These are phyloP conservation scores for Flaveria floridana DNA, from an alignment of 140 eudicot species.

Conservation along the genomic window DNA sequence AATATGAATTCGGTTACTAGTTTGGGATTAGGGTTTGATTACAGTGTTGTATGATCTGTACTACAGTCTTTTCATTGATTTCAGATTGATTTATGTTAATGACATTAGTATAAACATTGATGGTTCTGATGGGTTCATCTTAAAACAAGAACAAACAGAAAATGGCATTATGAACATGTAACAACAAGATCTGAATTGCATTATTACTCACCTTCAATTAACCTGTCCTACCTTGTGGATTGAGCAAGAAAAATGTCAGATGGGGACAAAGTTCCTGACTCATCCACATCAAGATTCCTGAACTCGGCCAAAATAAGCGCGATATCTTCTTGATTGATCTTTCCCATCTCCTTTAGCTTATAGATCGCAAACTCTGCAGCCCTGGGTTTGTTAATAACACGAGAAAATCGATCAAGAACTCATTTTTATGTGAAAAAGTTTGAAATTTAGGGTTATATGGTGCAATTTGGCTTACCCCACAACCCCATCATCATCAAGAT, in stretches of 20 bases:
- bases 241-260: conserved; percentile 70
- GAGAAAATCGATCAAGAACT: not conserved
- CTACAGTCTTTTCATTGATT: not conserved
- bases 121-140: not conserved
- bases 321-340: conserved; percentile 71
- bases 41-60: not conserved
- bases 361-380: conserved; percentile 76
- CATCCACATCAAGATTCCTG: conserved; percentile 72
- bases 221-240: conserved; percentile 27
- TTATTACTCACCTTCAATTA: not conserved
- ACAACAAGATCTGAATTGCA: conserved; percentile 12
- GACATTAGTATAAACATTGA: not conserved
- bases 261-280: conserved; percentile 73
- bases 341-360: conserved; percentile 97
- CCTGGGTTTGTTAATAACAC: conserved; percentile 34
- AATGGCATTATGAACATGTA: not conserved
- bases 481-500: conserved; percentile 72
- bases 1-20: too few relatives aligned
- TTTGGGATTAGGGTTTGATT: not conserved
- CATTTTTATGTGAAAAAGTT: not conserved
- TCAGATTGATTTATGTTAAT: not conserved
- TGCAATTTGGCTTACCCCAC: conserved; percentile 57
- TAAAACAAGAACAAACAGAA: not conserved
- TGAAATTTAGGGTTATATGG: not conserved
- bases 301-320: conserved; percentile 60